phyloP scores from a whole-genome alignment of 495 filamentous ascomycete species.

The Mytilinidion resinicola region DNA sequence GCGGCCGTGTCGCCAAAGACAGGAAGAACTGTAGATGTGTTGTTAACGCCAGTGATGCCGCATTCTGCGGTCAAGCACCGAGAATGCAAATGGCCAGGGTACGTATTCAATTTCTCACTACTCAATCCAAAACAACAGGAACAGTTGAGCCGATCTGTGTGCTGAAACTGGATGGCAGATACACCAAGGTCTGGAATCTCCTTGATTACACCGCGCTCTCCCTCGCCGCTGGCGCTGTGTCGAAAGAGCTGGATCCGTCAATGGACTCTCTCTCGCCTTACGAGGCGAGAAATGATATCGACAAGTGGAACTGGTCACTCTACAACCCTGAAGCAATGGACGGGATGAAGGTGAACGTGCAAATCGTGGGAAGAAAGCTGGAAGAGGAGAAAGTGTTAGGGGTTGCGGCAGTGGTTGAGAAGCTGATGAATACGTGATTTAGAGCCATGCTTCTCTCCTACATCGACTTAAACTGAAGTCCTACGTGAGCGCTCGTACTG shows the following conservation, averaged over 20 bases:
- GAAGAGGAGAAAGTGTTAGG: slow-evolving; percentile 37
- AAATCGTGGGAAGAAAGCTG: slow-evolving; percentile 26
- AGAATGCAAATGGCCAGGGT: slow-evolving; percentile 30
- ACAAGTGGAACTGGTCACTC: slow-evolving; percentile 33
- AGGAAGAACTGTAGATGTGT: slow-evolving; percentile 32
- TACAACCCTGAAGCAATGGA: slow-evolving; percentile 28
- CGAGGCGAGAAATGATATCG: slow-evolving; percentile 27
- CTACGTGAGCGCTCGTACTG: too few relatives aligned
- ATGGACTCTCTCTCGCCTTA: slow-evolving; percentile 17
- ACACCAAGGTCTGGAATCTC: slow-evolving; percentile 33
- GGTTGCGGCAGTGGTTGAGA: slow-evolving; percentile 40
- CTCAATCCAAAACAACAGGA: too few relatives aligned
- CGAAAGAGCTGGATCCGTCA: slow-evolving; percentile 16
- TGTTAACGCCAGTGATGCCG: slow-evolving; percentile 31
- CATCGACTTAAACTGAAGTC: too few relatives aligned
- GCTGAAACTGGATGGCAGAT: neutral
- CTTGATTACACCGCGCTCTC: slow-evolving; percentile 30
- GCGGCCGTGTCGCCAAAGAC: slow-evolving; percentile 25
- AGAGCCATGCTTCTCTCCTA: too few relatives aligned
- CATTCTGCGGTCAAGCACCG: slow-evolving; percentile 33
- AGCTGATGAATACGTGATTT: neutral
- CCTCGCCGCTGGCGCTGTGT: slow-evolving; percentile 24
- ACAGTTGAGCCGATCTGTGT: too few relatives aligned
- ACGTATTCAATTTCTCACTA: too few relatives aligned
- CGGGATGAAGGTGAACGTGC: slow-evolving; percentile 26